Evolutionary conservation across 2,329 filamentous ascomycete species (phyloP).

Genomic region (Claviceps spartinae): DNA sequence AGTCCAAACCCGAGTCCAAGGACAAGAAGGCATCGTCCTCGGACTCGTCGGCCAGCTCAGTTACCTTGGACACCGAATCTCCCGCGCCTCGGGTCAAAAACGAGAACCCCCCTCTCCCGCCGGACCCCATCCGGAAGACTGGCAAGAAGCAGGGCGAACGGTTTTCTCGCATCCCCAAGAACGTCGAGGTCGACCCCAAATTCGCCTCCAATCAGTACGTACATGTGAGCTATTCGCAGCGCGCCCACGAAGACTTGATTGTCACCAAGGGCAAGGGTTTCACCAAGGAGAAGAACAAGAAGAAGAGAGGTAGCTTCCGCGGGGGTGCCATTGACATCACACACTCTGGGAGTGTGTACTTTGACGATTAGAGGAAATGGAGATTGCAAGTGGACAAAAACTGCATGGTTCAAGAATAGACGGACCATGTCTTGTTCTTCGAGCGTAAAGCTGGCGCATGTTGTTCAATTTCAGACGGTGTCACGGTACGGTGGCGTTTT

Average conservation of each 20-base stretch:
- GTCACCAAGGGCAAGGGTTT: conserved; percentile 93
- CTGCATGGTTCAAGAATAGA: not conserved
- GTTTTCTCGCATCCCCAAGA: conserved; percentile 65
- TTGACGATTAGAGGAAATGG: conserved; percentile 55
- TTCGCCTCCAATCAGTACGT: conserved; percentile 72
- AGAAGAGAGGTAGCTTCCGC: conserved; percentile 80
- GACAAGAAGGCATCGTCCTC: conserved; percentile 11
- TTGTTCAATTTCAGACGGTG: not conserved
- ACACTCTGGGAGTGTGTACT: conserved; percentile 79
- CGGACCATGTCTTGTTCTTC: too few species aligned
- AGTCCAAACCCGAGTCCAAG: conserved; percentile 12
- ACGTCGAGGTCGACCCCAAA: conserved; percentile 52
- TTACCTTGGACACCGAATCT: conserved; percentile 39
- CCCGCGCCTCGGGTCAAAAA: conserved; percentile 20
- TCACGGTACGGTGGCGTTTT: not conserved
- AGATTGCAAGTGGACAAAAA: not conserved
- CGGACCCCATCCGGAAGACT: conserved; percentile 27
- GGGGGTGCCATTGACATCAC: conserved; percentile 77
- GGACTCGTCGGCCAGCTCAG: conserved; percentile 30
- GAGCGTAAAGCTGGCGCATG: not conserved
- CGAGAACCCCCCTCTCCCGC: conserved; percentile 37
- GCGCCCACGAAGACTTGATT: conserved; percentile 75
- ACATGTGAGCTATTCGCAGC: conserved; percentile 75
- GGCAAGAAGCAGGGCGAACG: conserved; percentile 47
- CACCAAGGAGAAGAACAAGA: conserved; percentile 99